Evolutionary conservation across 1,284 basidiomycete genomes (phyloP).

Genomic region (Cryptococcus sp.): DNA sequence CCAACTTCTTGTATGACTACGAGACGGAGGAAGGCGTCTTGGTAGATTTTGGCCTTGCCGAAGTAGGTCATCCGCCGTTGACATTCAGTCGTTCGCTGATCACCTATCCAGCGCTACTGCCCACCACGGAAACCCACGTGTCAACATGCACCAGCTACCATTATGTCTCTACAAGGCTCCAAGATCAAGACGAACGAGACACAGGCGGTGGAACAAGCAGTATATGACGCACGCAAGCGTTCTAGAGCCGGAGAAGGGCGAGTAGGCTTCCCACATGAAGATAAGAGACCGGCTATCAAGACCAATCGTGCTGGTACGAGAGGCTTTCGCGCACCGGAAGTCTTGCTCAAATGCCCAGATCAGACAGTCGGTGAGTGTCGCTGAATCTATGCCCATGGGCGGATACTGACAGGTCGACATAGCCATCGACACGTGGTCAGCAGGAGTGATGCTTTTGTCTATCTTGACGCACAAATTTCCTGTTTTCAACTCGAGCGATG

Average conservation of each 20-base stretch:
- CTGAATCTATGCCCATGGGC: background rate
- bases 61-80: conserved; percentile 60
- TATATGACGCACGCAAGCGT: conserved; percentile 66
- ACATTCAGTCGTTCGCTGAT: background rate
- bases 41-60: conserved; percentile 94
- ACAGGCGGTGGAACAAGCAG: conserved; percentile 53
- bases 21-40: conserved; percentile 79
- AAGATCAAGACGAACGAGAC: conserved; percentile 43
- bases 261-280: conserved; percentile 54
- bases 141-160: conserved; percentile 69
- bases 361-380: conserved; percentile 77
- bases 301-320: conserved; percentile 96
- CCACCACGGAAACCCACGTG: conserved; percentile 59
- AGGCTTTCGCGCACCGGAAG: conserved; percentile 96
- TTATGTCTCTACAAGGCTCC: conserved; percentile 67
- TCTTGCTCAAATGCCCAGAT: conserved; percentile 90
- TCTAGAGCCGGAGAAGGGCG: conserved; percentile 46
- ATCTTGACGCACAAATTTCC: conserved; percentile 93
- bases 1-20: conserved; percentile 95
- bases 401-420: conserved; percentile 11
- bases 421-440: conserved; percentile 98
- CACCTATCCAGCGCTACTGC: conserved; percentile 44
- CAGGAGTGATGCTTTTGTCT: conserved; percentile 87
- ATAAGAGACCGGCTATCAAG: conserved; percentile 71
- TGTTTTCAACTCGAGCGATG: conserved; percentile 90